Evolutionary conservation across 2,329 filamentous ascomycete genomes (phyloP).

Genomic region (Dendryphion nanum): DNA sequence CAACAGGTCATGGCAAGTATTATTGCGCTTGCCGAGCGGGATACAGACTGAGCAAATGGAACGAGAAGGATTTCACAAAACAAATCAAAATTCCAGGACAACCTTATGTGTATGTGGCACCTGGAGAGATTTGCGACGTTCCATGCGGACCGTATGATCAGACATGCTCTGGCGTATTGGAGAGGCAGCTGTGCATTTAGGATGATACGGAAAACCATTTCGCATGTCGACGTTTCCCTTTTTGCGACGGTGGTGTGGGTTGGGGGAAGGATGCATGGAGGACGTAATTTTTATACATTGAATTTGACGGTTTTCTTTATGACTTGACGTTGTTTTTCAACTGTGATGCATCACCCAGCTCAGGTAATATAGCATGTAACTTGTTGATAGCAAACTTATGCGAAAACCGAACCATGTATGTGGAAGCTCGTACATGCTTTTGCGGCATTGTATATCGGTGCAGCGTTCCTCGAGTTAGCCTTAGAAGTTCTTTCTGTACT

Average conservation of each 20-base stretch:
- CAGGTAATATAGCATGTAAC: too few relatives aligned
- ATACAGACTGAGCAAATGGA: constrained; percentile 15
- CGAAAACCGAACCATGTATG: too few relatives aligned
- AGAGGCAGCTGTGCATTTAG: constrained; percentile 17
- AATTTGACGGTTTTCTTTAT: background rate
- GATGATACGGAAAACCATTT: background rate
- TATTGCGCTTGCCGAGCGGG: constrained; percentile 31
- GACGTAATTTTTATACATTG: background rate
- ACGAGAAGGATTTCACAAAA: constrained; percentile 25
- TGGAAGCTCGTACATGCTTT: too few relatives aligned
- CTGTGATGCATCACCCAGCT: too few relatives aligned
- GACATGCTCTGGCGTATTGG: constrained; percentile 21
- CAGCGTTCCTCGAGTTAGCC: too few relatives aligned
- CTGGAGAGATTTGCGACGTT: constrained; percentile 19
- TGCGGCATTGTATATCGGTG: too few relatives aligned
- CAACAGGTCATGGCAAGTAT: constrained; percentile 23
- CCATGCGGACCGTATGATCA: constrained; percentile 15
- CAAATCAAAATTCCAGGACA: constrained; percentile 24
- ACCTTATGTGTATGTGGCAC: constrained; percentile 24
- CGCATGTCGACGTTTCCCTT: background rate
- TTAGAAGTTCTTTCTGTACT: too few relatives aligned
- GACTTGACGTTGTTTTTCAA: too few relatives aligned
- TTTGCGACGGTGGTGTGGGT: background rate
- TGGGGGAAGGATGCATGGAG: background rate
- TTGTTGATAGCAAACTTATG: too few relatives aligned